These are phyloP conservation scores for Phytopythium ostracodes DNA, from an alignment of 352 stramenopile species.

Conservation along the genomic window DNA sequence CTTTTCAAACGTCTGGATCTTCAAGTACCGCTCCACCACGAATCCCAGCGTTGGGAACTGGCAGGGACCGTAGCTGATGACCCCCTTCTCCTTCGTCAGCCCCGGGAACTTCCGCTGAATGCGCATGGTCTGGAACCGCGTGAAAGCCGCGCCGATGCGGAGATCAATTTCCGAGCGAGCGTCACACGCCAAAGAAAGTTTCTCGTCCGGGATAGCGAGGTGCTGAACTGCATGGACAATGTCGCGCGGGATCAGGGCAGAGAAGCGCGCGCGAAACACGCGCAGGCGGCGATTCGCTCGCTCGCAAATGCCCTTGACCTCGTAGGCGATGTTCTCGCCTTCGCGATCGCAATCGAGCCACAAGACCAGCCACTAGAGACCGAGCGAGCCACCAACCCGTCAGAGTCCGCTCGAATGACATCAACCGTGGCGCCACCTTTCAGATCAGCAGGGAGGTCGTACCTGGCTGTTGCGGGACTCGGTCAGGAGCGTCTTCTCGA, in stretches of 20 bases:
- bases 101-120: conserved; percentile 82
- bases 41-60: conserved; percentile 99
- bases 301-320: conserved; percentile 90
- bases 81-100: conserved; percentile 67
- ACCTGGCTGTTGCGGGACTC: conserved; percentile 79
- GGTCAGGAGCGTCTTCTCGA: conserved; percentile 89
- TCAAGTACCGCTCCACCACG: conserved; percentile 91
- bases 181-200: conserved; percentile 82
- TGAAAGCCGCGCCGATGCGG: conserved; percentile 92
- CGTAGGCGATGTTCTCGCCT: conserved; percentile 99
- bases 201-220: conserved; percentile 73
- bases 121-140: conserved; percentile 94
- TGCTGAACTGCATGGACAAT: conserved; percentile 89
- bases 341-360: conserved; percentile 99
- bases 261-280: conserved; percentile 91
- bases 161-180: conserved; percentile 95
- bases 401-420: background rate
- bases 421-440: too few species aligned
- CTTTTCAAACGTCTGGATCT: conserved; percentile 96
- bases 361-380: conserved; percentile 85
- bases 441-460: background rate
- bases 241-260: conserved; percentile 89
- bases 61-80: conserved; percentile 99
- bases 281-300: conserved; percentile 63
- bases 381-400: conserved; percentile 1